Evolutionary conservation across 345 rosid genomes (phyloP), one percentile per base, ranked within the genome.

Genomic region (Moricandia arvensis): DNA sequence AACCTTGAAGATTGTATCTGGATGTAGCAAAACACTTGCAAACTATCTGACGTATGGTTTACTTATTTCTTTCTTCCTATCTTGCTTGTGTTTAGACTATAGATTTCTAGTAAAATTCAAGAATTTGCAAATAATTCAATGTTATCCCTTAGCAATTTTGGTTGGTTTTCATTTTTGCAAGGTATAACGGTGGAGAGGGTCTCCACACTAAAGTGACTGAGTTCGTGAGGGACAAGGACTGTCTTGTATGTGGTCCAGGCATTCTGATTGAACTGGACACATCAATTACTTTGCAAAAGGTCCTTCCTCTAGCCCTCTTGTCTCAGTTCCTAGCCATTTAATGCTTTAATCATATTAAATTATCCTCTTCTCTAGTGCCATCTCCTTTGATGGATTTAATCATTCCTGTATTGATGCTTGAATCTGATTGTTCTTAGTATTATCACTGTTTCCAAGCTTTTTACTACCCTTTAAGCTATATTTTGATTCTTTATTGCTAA

Each of bases 211-310:
- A 92, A 86, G 99, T 88, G 68, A 92, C 97, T 0, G 90, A 90
- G 76, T 89, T 90, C 63, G 88, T 63, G 86, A 90, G 83, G 79
- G 88, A 89, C 79, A 84, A 82, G 79, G 97, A 94, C 38, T 95
- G 99, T 83, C 93, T 92, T 45, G 96, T 87, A n/a, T 95, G 99
- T 76, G 97, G 97, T 79, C 97, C 99, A 4, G 97, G 96, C 26
- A 85, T 92, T 78, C 93, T 88, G 43, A 80, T 95, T 41, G 97
- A 95, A 86, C 68, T 90, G 55, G 97, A 90, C 71, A 74, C 83
- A 65, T 75, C 96, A 37, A 80, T 89, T 74, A 87, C 97, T 66
- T 82, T 90, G 76, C 85, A 85, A 68, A 88, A 90, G 98, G 98
- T 94, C 71, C 75, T 30, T 68, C 75, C 68, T 79, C 79, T 55